Conservation (phyloP, 176 grass and related monocot genomes). For the Olyra latifolia region DNA sequence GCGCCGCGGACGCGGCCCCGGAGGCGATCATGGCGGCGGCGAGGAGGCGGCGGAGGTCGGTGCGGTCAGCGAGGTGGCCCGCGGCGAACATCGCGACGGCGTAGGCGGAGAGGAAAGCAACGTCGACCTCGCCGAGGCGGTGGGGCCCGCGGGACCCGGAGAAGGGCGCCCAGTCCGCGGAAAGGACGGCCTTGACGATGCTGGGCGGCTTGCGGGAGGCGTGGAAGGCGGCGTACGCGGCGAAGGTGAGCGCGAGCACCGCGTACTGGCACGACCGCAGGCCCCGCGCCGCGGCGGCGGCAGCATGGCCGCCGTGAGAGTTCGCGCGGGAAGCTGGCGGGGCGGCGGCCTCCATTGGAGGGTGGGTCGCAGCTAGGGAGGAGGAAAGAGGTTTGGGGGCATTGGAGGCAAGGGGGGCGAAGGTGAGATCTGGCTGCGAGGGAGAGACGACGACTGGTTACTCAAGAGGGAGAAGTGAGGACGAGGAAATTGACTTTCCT, state of each 20-base stretch:
- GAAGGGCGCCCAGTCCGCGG: constrained; percentile 66
- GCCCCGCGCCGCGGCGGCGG: constrained; percentile 3
- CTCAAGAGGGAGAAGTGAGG: neutral
- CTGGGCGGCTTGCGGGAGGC: constrained; percentile 95
- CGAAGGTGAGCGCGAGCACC: constrained; percentile 72
- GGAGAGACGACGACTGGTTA: constrained; percentile 25
- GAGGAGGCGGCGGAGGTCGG: constrained; percentile 78
- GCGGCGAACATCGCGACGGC: constrained; percentile 74
- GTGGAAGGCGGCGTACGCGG: constrained; percentile 84
- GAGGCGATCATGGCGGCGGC: constrained; percentile 73
- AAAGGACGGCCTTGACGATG: constrained; percentile 91
- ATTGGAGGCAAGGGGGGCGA: constrained; percentile 13
- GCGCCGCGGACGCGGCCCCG: constrained; percentile 56
- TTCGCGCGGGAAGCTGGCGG: neutral
- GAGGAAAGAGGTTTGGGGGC: neutral
- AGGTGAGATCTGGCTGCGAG: constrained; percentile 31
- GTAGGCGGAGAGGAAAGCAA: constrained; percentile 85
- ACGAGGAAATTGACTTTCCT: constrained; percentile 18
- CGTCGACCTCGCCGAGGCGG: constrained; percentile 87
- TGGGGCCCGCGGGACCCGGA: constrained; percentile 60
- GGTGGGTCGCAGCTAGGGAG: neutral
- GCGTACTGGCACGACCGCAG: constrained; percentile 53
- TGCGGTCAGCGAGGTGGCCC: constrained; percentile 84
- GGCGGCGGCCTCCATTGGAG: constrained; percentile 43
- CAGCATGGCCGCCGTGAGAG: neutral